phyloP scores from a whole-genome alignment of 306 rosid species.

The Ormosia emarginata region DNA sequence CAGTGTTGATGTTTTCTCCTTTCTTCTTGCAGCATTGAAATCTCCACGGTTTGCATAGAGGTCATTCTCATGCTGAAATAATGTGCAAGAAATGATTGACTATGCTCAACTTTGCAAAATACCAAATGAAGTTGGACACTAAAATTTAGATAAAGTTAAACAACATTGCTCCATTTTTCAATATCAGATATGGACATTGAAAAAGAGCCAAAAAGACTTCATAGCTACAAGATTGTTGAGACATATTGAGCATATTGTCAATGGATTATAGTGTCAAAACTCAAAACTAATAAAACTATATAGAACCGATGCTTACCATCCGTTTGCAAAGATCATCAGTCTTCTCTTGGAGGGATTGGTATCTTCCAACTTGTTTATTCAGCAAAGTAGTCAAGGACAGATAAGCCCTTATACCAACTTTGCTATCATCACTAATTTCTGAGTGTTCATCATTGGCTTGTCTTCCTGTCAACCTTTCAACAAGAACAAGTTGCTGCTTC shows the following conservation, averaged over 20 bases:
- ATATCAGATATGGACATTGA: neutral
- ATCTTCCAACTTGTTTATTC: constrained; percentile 77
- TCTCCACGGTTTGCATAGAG: constrained; percentile 48
- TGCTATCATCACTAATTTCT: constrained; percentile 43
- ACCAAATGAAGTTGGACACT: constrained; percentile 12
- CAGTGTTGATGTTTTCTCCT: constrained; percentile 61
- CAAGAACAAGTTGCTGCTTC: constrained; percentile 80
- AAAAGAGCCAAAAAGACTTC: neutral
- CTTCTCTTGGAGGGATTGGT: constrained; percentile 78
- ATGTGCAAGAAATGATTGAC: constrained; percentile 14
- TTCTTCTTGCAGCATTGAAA: constrained; percentile 48
- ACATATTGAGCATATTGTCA: neutral
- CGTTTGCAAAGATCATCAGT: constrained; percentile 79
- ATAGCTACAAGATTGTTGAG: neutral
- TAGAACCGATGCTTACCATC: constrained; percentile 56
- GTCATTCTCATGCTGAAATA: constrained; percentile 67
- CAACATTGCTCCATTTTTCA: neutral
- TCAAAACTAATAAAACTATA: neutral
- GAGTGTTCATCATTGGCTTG: constrained; percentile 44
- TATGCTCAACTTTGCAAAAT: constrained; percentile 9
- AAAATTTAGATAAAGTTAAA: neutral
- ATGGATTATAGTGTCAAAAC: neutral
- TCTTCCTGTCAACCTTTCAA: constrained; percentile 77
- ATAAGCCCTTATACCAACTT: constrained; percentile 47
- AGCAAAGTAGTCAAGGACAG: constrained; percentile 51